Conservation (phyloP, 495 filamentous ascomycete genomes). For the Lasiosphaeriaceae sp. region DNA sequence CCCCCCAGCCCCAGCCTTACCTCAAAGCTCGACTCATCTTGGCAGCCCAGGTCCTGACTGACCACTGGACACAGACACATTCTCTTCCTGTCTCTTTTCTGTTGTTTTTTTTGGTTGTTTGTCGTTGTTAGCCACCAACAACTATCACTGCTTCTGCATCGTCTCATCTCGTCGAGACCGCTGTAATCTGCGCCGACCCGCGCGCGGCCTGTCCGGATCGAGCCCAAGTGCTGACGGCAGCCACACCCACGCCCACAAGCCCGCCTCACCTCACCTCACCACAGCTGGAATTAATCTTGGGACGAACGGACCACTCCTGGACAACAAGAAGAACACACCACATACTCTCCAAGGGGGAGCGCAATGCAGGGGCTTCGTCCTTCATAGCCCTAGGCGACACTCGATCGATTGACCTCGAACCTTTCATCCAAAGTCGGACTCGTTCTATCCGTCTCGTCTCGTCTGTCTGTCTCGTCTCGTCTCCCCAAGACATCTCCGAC, state of each 20-base stretch:
- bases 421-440: neutral
- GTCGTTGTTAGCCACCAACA: neutral
- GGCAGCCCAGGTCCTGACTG: neutral
- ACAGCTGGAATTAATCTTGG: neutral
- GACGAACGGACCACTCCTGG: neutral
- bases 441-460: neutral
- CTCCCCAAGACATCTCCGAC: neutral
- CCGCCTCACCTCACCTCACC: too few relatives aligned
- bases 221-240: neutral
- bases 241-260: too few relatives aligned
- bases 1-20: neutral
- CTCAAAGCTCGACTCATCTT: neutral
- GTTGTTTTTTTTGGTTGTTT: too few relatives aligned
- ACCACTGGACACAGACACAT: neutral
- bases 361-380: constrained; percentile 18
- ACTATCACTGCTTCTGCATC: too few relatives aligned
- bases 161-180: neutral
- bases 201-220: neutral
- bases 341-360: constrained; percentile 2
- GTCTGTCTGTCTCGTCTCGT: neutral
- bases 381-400: constrained; percentile 17
- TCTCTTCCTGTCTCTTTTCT: neutral
- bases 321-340: neutral
- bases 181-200: neutral
- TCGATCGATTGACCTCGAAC: neutral